A percentile compares a stretch with the other conserved stretches of the same genome.
phyloP scores from a whole-genome alignment of 2,329 filamentous ascomycete genomes.

The Verticillium longisporum region DNA sequence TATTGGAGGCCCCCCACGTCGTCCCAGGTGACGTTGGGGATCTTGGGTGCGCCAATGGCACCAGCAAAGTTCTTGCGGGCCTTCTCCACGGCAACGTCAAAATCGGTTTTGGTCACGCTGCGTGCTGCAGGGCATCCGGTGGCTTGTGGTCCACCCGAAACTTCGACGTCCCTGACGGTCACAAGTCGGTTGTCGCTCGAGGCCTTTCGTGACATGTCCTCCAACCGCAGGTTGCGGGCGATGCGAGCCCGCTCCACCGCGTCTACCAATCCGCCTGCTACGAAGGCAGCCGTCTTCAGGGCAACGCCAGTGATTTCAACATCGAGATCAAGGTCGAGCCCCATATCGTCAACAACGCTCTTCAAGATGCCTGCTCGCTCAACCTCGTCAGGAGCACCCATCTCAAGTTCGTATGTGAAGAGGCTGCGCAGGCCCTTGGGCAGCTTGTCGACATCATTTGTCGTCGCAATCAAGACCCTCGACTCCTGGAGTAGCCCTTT shows the following conservation, averaged over 20 bases:
- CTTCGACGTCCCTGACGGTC: constrained; percentile 74
- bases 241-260: constrained; percentile 86
- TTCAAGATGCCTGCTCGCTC: constrained; percentile 84
- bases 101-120: constrained; percentile 75
- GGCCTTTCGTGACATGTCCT: constrained; percentile 55
- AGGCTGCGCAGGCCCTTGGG: constrained; percentile 83
- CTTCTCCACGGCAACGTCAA: constrained; percentile 88
- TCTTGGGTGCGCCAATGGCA: constrained; percentile 94
- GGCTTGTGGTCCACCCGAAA: constrained; percentile 79
- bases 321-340: constrained; percentile 70
- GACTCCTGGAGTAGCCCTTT: constrained; percentile 76
- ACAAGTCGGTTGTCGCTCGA: constrained; percentile 34
- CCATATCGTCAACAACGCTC: constrained; percentile 68
- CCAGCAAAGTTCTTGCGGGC: constrained; percentile 98
- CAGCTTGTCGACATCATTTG: constrained; percentile 90
- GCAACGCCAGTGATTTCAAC: constrained; percentile 82
- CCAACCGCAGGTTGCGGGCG: constrained; percentile 68
- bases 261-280: constrained; percentile 89
- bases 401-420: constrained; percentile 93
- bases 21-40: constrained; percentile 93
- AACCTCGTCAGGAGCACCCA: constrained; percentile 84
- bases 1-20: constrained; percentile 90
- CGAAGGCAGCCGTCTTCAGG: constrained; percentile 89
- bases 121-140: constrained; percentile 75
- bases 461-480: constrained; percentile 84